A percentile compares a stretch with the other conserved stretches of the same genome.
Evolutionary conservation across 441 rosid species (phyloP).

Genomic region (Syzygium malaccense): DNA sequence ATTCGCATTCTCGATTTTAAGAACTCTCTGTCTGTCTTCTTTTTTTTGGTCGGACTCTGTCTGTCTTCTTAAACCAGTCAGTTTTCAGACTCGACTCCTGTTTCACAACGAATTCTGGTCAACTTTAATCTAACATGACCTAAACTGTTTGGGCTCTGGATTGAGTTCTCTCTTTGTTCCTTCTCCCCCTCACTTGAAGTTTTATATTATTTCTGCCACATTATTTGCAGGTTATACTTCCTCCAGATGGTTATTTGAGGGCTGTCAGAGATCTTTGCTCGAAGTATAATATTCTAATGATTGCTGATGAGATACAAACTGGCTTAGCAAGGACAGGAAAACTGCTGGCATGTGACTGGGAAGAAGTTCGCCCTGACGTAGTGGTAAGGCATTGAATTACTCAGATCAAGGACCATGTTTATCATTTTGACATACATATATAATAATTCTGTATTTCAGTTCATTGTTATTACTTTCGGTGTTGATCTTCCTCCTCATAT

Average conservation of each 20-base stretch:
- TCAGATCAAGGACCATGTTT: background rate
- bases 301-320: slow-evolving; percentile 94
- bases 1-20: background rate
- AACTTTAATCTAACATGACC: background rate
- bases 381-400: slow-evolving; percentile 46
- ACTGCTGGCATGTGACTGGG: slow-evolving; percentile 97
- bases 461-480: background rate
- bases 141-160: background rate
- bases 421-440: background rate
- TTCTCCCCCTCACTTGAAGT: background rate
- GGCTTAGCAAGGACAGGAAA: slow-evolving; percentile 87
- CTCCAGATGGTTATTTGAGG: slow-evolving; percentile 78
- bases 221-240: slow-evolving; percentile 62
- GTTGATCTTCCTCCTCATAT: background rate
- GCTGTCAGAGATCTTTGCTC: slow-evolving; percentile 83
- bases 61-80: background rate
- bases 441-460: background rate
- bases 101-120: background rate
- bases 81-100: background rate
- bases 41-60: background rate
- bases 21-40: background rate
- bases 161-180: background rate
- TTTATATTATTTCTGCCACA: background rate
- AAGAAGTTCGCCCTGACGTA: slow-evolving; percentile 74
- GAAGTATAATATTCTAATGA: slow-evolving; percentile 74